Evolutionary conservation across 139 green algal genomes (phyloP).

Genomic region (Pseudopediastrum boryanum): DNA sequence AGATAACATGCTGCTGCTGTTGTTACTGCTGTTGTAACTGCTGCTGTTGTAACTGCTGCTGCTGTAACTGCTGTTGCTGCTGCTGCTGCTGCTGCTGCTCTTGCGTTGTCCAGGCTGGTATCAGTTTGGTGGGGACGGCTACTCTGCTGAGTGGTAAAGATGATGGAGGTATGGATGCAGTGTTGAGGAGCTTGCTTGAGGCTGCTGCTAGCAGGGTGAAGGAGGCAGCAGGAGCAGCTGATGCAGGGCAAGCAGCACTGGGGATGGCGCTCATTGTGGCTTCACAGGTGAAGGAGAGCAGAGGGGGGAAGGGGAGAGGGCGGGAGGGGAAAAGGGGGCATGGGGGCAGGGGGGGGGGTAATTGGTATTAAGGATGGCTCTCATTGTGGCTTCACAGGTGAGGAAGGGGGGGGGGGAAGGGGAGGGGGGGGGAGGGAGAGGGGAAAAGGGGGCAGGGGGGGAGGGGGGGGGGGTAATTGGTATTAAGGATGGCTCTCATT

Average conservation of each 20-base stretch:
- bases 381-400: too few relatives aligned
- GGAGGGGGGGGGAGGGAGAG: too few relatives aligned
- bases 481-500: too few relatives aligned
- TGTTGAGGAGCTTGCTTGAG: not conserved
- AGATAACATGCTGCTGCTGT: not conserved
- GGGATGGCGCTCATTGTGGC: slow-evolving; percentile 75
- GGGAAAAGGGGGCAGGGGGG: too few relatives aligned
- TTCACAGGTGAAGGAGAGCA: slow-evolving; percentile 50
- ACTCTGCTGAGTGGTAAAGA: slow-evolving; percentile 55
- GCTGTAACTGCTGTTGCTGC: not conserved
- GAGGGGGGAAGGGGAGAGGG: too few relatives aligned
- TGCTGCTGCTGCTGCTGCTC: not conserved
- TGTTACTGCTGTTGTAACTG: slow-evolving; percentile 9
- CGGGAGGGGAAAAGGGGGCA: too few relatives aligned
- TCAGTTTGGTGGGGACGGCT: slow-evolving; percentile 62
- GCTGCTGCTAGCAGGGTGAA: not conserved
- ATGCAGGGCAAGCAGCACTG: slow-evolving; percentile 52
- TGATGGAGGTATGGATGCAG: slow-evolving; percentile 39
- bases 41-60: not conserved
- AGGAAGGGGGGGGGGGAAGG: too few relatives aligned
- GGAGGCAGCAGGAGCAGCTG: not conserved
- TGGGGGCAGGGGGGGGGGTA: too few relatives aligned
- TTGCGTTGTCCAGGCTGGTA: slow-evolving; percentile 50
- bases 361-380: too few relatives aligned
- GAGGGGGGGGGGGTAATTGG: too few relatives aligned